Base-by-base conservation (phyloP, 805 yeast species). In the Blastobotrys robertii region DNA sequence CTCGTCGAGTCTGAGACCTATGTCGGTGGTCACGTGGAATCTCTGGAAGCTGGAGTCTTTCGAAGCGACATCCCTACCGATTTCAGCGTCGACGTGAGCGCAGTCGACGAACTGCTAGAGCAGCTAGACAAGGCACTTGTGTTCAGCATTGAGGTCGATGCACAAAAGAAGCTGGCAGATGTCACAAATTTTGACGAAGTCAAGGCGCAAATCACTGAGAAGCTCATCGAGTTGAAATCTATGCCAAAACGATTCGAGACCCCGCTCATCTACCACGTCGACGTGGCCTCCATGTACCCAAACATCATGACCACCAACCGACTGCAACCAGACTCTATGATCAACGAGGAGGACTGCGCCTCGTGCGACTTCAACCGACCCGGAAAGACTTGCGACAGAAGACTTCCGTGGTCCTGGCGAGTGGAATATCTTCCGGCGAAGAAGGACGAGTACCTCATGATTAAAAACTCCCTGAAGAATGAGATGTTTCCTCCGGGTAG, bases 241-340 rank as follows among this genome's bases (percentile, higher is more conserved):
- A 70, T 71, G 32, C 88, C 90, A 1, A 69, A 69, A 31, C 69
- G 97, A 51, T 59, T 61, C 9, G 97, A 92, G 54, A 67, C 68
- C 8, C 99, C 99, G 0, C 67, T 84, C 38, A 92, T 92, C 49
- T 92, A 94, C 55, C 99, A 92, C 58, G 95, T 94, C 31, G 99
- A 92, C 68, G 99, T 92, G 40, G 97, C 99, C 1, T 92, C 98
- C 1, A 92, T 92, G 99, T 92, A 92, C 58, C 99, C 99, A 4
- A 92, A 92, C 58, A 92, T 92, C 59, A 92, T 92, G 97, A 86
- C 95, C 5, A 84, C 97, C 0, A 92, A 92, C 64, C 77, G 99
- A 58, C 69, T 92, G 42, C 99, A 92, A 60, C 99, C 99, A 0
- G 99, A 92, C 63, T 88, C 97, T 3, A 90, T 92, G 86, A 88